These are phyloP conservation scores for Leccinum uliginosum DNA, from an alignment of 768 basidiomycete genomes.

Conservation along the genomic window DNA sequence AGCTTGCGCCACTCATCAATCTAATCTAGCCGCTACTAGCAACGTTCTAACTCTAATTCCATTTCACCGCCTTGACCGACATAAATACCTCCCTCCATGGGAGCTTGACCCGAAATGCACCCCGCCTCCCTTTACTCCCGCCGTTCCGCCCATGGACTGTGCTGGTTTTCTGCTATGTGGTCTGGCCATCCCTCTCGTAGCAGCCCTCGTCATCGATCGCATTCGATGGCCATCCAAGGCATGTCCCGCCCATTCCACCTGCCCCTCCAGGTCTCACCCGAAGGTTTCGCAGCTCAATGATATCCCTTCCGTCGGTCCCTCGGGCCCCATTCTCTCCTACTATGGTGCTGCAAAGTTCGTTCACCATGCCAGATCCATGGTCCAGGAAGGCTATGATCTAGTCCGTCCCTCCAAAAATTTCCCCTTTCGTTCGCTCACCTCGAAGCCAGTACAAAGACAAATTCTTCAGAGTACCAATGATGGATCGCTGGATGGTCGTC, in stretches of 20 bases:
- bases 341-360: conserved; percentile 29
- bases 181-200: conserved; percentile 14
- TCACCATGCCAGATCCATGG: conserved; percentile 28
- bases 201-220: conserved; percentile 13
- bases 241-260: neutral
- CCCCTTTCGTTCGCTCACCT: conserved; percentile 12
- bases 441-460: conserved; percentile 26
- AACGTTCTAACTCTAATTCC: conserved; percentile 29
- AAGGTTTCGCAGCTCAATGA: conserved; percentile 18
- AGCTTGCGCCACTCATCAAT: conserved; percentile 23
- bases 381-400: conserved; percentile 35
- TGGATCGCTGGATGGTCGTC: conserved; percentile 45
- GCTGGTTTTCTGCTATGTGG: conserved; percentile 18
- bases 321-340: conserved; percentile 32
- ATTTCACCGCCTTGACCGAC: conserved; percentile 22
- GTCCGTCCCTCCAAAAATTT: conserved; percentile 15
- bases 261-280: neutral
- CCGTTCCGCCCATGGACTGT: conserved; percentile 26
- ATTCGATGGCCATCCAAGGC: conserved; percentile 26
- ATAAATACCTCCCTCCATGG: conserved; percentile 30
- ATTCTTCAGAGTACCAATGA: conserved; percentile 41
- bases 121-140: conserved; percentile 19
- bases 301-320: conserved; percentile 36
- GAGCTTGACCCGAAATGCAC: conserved; percentile 25
- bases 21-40: conserved; percentile 24